These are phyloP conservation scores for Phycomyces nitens DNA, from an alignment of 192 early-diverging fungal species.

Conservation along the genomic window DNA sequence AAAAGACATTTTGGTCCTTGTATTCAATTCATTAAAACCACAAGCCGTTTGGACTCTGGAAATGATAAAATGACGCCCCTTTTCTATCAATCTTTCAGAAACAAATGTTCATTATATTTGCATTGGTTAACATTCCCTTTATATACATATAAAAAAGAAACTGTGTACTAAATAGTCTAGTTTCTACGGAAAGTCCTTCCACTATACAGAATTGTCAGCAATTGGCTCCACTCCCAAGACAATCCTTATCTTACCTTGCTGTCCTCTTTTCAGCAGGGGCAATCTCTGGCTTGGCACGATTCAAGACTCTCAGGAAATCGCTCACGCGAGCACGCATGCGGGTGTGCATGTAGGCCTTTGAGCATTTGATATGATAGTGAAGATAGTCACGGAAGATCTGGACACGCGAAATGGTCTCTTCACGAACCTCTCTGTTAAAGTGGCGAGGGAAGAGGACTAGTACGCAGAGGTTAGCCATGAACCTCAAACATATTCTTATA, in stretches of 20 bases:
- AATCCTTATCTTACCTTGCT: slow-evolving; percentile 41
- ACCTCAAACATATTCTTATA: too few species aligned
- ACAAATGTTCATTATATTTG: too few species aligned
- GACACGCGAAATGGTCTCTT: slow-evolving; percentile 92
- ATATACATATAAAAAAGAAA: neutral
- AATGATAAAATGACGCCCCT: too few species aligned
- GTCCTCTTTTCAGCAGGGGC: slow-evolving; percentile 72
- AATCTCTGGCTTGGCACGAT: slow-evolving; percentile 96
- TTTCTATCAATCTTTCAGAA: too few species aligned
- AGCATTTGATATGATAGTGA: slow-evolving; percentile 99
- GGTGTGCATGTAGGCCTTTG: slow-evolving; percentile 99
- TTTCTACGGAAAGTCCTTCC: slow-evolving; percentile 32
- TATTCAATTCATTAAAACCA: too few species aligned
- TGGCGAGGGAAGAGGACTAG: slow-evolving; percentile 93
- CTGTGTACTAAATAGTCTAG: slow-evolving; percentile 7
- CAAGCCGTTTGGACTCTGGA: too few species aligned
- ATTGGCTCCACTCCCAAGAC: neutral
- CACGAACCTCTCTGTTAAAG: slow-evolving; percentile 70
- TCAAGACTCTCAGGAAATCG: slow-evolving; percentile 96
- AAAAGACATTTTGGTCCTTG: too few species aligned
- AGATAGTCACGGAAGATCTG: slow-evolving; percentile 98
- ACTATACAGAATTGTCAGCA: slow-evolving; percentile 16
- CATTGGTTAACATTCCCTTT: neutral
- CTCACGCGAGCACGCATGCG: slow-evolving; percentile 93
- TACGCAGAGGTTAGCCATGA: too few species aligned